phyloP scores from a whole-genome alignment of 148 eudicot species.

The Camellia lanceoleosa region DNA sequence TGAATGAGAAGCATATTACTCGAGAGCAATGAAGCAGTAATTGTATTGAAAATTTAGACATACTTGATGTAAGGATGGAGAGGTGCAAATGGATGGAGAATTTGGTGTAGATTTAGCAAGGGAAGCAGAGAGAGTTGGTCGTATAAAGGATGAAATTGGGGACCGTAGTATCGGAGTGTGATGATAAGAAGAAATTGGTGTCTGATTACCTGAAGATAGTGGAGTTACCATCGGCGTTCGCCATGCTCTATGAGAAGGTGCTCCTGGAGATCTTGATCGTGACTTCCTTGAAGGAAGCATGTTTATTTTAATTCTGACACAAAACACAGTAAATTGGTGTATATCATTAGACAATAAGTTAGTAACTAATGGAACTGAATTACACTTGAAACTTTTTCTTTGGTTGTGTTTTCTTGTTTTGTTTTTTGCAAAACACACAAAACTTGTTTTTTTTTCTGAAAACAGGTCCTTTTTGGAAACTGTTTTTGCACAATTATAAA shows the following conservation, averaged over 20 bases:
- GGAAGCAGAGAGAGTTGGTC: slow-evolving; percentile 47
- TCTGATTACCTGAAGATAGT: slow-evolving; percentile 30
- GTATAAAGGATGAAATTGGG: slow-evolving; percentile 45
- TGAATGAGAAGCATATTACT: no score
- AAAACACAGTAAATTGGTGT: neutral
- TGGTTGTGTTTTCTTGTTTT: no score
- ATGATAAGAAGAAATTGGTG: neutral
- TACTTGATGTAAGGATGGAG: slow-evolving; percentile 41
- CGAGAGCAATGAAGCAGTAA: neutral
- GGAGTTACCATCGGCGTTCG: slow-evolving; percentile 45
- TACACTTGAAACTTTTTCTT: neutral
- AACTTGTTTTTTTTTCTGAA: no score
- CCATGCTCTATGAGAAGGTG: slow-evolving; percentile 27
- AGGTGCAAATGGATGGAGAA: slow-evolving; percentile 39
- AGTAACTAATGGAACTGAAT: neutral
- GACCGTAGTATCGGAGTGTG: slow-evolving; percentile 42
- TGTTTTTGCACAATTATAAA: no score
- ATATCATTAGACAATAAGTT: neutral
- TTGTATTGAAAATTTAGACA: slow-evolving; percentile 7
- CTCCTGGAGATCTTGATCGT: slow-evolving; percentile 48
- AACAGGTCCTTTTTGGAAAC: no score
- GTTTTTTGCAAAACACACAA: no score
- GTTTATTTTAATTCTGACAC: slow-evolving; percentile 57
- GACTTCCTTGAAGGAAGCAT: slow-evolving; percentile 45
- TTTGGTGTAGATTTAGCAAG: slow-evolving; percentile 40